A percentile compares a stretch with the other conserved stretches of the same genome.
phyloP scores from a whole-genome alignment of 1,139 yeast genomes.

The Yamadazyma trypodendri region DNA sequence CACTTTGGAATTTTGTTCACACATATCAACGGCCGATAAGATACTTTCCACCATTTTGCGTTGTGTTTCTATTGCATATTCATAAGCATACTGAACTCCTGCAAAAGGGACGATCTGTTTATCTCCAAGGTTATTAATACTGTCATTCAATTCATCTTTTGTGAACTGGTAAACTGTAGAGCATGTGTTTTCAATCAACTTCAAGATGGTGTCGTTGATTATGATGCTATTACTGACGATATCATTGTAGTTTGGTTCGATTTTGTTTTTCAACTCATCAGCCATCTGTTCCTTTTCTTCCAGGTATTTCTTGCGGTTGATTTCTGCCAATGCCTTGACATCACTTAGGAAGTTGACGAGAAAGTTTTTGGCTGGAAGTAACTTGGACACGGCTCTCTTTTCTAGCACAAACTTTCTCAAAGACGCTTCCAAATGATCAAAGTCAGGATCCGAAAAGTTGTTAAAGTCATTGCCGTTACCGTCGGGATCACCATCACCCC shows the following conservation, averaged over 20 bases:
- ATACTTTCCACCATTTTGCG: slow-evolving; percentile 64
- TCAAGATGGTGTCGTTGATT: slow-evolving; percentile 60
- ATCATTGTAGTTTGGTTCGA: slow-evolving; percentile 65
- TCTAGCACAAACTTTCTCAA: slow-evolving; percentile 84
- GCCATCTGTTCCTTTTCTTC: slow-evolving; percentile 47
- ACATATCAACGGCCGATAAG: slow-evolving; percentile 55
- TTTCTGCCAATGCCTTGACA: slow-evolving; percentile 54
- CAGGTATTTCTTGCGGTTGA: slow-evolving; percentile 58
- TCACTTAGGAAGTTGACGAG: slow-evolving; percentile 69
- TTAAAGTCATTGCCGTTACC: too few relatives aligned
- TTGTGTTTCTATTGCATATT: slow-evolving; percentile 72
- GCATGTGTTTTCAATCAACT: slow-evolving; percentile 59
- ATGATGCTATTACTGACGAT: slow-evolving; percentile 51
- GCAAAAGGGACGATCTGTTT: slow-evolving; percentile 53
- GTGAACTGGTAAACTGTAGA: slow-evolving; percentile 62
- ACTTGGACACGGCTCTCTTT: slow-evolving; percentile 83
- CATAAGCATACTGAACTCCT: slow-evolving; percentile 66
- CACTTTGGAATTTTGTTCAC: slow-evolving; percentile 69
- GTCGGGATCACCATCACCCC: slow-evolving; percentile 30
- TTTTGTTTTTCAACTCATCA: slow-evolving; percentile 44
- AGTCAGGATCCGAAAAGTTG: slow-evolving; percentile 52
- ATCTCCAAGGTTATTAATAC: slow-evolving; percentile 59
- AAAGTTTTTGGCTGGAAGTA: slow-evolving; percentile 90
- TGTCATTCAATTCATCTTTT: slow-evolving; percentile 49
- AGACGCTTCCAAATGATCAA: slow-evolving; percentile 81